A percentile compares a stretch with the other conserved stretches of the same genome.
phyloP scores from a whole-genome alignment of 2,329 filamentous ascomycete species.

The Botrytis elliptica region DNA sequence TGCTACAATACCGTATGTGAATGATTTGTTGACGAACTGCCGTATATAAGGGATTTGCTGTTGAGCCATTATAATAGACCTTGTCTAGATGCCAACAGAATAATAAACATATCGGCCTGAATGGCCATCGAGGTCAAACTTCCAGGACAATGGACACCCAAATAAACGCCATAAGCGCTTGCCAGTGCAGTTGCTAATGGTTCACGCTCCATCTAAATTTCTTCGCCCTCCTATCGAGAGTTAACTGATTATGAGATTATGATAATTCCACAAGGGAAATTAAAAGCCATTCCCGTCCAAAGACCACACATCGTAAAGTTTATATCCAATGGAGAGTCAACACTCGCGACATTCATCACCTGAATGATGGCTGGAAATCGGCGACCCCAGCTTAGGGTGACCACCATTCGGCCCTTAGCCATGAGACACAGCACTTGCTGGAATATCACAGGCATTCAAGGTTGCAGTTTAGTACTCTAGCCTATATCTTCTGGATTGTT shows the following conservation, averaged over 20 bases:
- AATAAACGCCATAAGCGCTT: background rate
- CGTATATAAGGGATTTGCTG: background rate
- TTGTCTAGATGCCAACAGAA: background rate
- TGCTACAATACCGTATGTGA: no score
- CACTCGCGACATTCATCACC: background rate
- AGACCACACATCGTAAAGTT: rapidly evolving
- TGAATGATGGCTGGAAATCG: background rate
- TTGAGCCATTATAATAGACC: no score
- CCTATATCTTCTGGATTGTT: background rate
- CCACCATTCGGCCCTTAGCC: background rate
- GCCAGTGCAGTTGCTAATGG: no score
- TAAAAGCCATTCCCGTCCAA: rapidly evolving
- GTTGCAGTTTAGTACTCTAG: background rate
- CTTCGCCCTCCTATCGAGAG: background rate
- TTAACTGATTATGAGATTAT: no score
- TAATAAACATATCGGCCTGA: background rate
- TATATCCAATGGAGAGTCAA: background rate
- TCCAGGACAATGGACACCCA: background rate
- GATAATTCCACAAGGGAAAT: rapidly evolving
- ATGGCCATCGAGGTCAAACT: background rate
- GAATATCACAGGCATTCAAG: rapidly evolving
- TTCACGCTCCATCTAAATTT: no score
- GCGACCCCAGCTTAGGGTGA: background rate
- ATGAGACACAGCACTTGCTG: background rate
- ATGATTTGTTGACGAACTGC: background rate